phyloP scores from a whole-genome alignment of 345 rosid genomes.

The Rhizophora apiculata region DNA sequence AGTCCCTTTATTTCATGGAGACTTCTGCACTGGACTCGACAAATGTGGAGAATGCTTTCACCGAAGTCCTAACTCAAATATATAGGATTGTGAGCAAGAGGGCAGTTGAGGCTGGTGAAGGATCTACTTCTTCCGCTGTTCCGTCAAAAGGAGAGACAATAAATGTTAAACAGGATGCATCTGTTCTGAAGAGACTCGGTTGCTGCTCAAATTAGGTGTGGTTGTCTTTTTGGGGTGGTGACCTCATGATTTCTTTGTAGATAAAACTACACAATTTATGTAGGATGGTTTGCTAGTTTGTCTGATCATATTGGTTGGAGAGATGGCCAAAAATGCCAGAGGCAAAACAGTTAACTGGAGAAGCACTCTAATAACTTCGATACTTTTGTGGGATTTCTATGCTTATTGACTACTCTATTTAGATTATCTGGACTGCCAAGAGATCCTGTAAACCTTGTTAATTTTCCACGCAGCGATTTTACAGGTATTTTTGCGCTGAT shows the following conservation, averaged over 20 bases:
- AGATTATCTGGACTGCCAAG: no score
- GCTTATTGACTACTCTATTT: no score
- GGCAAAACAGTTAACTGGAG: no score
- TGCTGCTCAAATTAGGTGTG: slow-evolving; percentile 35
- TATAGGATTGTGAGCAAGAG: slow-evolving; percentile 1
- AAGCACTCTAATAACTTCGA: no score
- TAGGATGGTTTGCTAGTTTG: no score
- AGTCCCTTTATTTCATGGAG: slow-evolving; percentile 15
- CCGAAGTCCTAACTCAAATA: neutral
- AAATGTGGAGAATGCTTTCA: slow-evolving; percentile 16
- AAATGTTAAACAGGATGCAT: slow-evolving; percentile 4
- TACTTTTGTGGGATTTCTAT: no score
- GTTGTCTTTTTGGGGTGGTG: neutral
- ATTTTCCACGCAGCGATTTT: no score
- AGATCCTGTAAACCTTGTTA: no score
- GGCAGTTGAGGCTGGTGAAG: slow-evolving; percentile 3
- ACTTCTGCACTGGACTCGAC: slow-evolving; percentile 13
- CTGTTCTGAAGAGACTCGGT: slow-evolving; percentile 28
- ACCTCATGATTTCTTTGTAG: slow-evolving; percentile 13
- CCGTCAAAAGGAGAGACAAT: neutral
- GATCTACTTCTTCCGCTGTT: neutral
- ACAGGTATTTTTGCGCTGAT: no score
- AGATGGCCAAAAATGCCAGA: no score
- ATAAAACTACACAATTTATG: neutral
- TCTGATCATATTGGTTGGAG: no score